These are phyloP conservation scores for peach (Prunus persica) DNA, from an alignment of 306 rosid genomes.

Conservation along the genomic window DNA sequence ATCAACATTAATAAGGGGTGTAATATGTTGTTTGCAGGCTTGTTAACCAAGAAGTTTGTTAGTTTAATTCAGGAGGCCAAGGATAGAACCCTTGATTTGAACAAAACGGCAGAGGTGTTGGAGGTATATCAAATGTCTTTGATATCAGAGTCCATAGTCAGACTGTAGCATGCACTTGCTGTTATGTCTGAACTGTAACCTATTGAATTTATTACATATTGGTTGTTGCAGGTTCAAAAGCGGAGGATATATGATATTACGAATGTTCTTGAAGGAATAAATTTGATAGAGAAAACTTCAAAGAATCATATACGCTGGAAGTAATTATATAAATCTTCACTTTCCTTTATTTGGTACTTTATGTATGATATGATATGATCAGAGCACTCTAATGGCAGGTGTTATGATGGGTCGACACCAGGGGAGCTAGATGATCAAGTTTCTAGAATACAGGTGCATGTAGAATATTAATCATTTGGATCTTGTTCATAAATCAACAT, in stretches of 20 bases:
- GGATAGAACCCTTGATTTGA: constrained; percentile 76
- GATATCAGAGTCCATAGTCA: not conserved
- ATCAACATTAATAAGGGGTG: constrained; percentile 1
- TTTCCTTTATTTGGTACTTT: constrained; percentile 7
- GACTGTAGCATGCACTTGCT: not conserved
- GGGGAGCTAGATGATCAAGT: constrained; percentile 45
- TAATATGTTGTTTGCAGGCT: constrained; percentile 49
- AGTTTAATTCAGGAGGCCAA: constrained; percentile 55
- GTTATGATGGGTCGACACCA: constrained; percentile 34
- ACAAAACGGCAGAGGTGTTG: constrained; percentile 56
- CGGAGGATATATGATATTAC: constrained; percentile 87
- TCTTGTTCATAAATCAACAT: constrained; percentile 1
- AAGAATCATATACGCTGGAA: constrained; percentile 81
- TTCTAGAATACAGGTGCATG: constrained; percentile 40
- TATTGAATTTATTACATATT: constrained; percentile 10
- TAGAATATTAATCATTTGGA: constrained; percentile 7
- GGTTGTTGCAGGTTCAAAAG: constrained; percentile 63
- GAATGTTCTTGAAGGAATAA: constrained; percentile 83
- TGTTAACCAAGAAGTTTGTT: constrained; percentile 78
- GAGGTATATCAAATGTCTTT: constrained; percentile 45
- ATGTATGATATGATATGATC: constrained; percentile 8
- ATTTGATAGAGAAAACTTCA: constrained; percentile 76
- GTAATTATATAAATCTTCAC: constrained; percentile 37
- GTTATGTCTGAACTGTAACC: not conserved
- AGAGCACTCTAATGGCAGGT: constrained; percentile 40